Base-by-base conservation (phyloP, 2,329 filamentous ascomycete species). In the Zymoseptoria tritici region DNA sequence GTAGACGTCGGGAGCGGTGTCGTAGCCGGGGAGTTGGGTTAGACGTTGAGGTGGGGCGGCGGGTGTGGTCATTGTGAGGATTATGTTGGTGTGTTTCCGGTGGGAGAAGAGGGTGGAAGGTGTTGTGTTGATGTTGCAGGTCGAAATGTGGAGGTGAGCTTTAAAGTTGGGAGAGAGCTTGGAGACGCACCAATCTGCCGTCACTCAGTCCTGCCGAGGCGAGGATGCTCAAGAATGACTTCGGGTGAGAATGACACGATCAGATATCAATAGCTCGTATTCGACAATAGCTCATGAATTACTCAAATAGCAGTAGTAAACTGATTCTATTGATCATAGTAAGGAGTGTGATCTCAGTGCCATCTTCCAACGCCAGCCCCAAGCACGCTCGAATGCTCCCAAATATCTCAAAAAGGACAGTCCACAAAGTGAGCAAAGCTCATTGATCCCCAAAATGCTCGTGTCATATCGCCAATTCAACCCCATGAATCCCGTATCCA, bases 1-100 rank as follows among this genome's bases (percentile, higher is more conserved):
- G 55, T 51, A 99, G 70, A 97, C 90, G 72, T 97, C 94, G 66
- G 92, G 93, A 26, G 92, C 91, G 57, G 88, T 89, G 77, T 97
- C 92, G 55, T 64, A 65, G 56, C 67, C 66, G 11, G 68, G 68
- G 2, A 70, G 59, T 22, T 65, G 57, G 8, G 64, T 60, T 21
- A 65, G 61, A 22, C 61, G 62, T 20, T 13, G 36, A n/a, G 36
- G 36, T n/a, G 36, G 36, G 36, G 36, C 36, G 36, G 36, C 16
- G 16, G 36, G 36, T 16, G 16, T 46, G 36, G 16, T 46, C 36
- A 46, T 46, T 46, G 36, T 46, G 36, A 4, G 5, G 36, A 46
- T 13, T 7, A 3, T 46, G 13, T 1, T 16, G 3, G 1, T 7
- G 13, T 7, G 36, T 46, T 9, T 9, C 36, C 5, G 36, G 13